phyloP scores from a whole-genome alignment of 495 filamentous ascomycete species.

The Aspergillus hancockii region DNA sequence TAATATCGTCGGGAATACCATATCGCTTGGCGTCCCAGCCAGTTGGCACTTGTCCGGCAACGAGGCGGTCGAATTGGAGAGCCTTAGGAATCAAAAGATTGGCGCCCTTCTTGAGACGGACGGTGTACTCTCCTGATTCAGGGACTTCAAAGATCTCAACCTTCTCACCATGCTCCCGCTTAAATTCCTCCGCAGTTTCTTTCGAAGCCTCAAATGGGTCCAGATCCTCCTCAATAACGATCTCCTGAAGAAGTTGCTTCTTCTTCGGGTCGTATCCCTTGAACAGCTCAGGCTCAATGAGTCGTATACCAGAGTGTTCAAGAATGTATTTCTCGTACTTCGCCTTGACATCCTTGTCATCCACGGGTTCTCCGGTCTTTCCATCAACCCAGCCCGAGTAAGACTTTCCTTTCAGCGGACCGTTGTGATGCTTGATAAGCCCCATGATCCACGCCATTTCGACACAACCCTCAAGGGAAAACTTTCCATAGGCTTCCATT shows the following conservation, averaged over 20 bases:
- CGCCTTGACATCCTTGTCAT: constrained; percentile 94
- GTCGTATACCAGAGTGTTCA: constrained; percentile 94
- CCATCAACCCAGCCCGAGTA: constrained; percentile 98
- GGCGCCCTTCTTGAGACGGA: constrained; percentile 92
- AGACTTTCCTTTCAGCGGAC: constrained; percentile 93
- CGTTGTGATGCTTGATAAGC: constrained; percentile 97
- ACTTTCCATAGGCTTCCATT: constrained; percentile 96
- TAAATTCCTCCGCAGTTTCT: constrained; percentile 96
- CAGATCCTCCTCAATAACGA: constrained; percentile 93
- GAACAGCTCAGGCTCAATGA: constrained; percentile 97
- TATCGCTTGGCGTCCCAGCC: constrained; percentile 96
- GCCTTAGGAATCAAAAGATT: constrained; percentile 95
- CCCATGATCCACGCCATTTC: constrained; percentile 99
- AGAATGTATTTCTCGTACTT: constrained; percentile 97
- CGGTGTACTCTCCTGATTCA: constrained; percentile 93
- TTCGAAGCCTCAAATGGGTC: constrained; percentile 97
- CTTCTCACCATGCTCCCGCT: constrained; percentile 93
- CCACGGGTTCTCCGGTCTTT: constrained; percentile 91
- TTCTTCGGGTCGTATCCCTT: constrained; percentile 96
- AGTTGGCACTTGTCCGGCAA: constrained; percentile 94
- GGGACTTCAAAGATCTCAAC: constrained; percentile 94
- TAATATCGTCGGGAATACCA: constrained; percentile 96
- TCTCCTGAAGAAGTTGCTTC: constrained; percentile 97
- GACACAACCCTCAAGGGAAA: constrained; percentile 96
- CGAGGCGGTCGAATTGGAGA: constrained; percentile 91